Percentiles rank a stretch among this genome's conserved stretches.
phyloP scores from a whole-genome alignment of 345 rosid genomes.

The Corymbia maculata region DNA sequence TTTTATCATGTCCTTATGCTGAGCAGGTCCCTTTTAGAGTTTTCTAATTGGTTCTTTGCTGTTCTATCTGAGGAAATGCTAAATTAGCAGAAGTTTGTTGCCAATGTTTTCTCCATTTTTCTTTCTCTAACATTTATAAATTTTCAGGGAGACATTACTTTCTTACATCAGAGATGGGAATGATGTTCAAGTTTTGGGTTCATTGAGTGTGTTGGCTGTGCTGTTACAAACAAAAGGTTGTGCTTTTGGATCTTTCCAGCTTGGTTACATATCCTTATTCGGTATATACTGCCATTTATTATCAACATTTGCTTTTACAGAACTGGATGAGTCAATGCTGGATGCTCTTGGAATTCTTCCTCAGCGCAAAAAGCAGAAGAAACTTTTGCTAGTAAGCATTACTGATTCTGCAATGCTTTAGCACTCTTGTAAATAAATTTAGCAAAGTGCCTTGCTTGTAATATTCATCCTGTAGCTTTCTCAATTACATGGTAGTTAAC shows the following conservation, averaged over 20 bases:
- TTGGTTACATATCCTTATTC: not conserved
- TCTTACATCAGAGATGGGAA: slow-evolving; percentile 56
- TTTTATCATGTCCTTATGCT: not conserved
- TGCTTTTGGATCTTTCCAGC: slow-evolving; percentile 3
- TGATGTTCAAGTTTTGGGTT: slow-evolving; percentile 70
- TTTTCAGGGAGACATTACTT: slow-evolving; percentile 72
- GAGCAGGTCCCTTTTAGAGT: not conserved
- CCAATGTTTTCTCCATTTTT: not conserved
- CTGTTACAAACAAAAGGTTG: slow-evolving; percentile 96
- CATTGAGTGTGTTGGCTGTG: slow-evolving; percentile 79
- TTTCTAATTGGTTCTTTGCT: not conserved
- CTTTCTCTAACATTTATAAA: not conserved
- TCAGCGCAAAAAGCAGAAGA: slow-evolving; percentile 91
- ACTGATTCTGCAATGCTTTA: not conserved
- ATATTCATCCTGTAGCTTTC: not conserved
- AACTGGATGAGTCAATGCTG: slow-evolving; percentile 90
- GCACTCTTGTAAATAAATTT: not conserved
- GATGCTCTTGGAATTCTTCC: slow-evolving; percentile 99
- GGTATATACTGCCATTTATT: slow-evolving; percentile 7
- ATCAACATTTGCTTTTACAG: slow-evolving; percentile 27
- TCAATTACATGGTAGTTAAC: not conserved
- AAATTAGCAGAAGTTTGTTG: not conserved
- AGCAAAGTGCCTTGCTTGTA: not conserved
- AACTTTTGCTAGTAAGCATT: slow-evolving; percentile 71
- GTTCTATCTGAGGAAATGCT: not conserved